Evolutionary conservation across 768 basidiomycete genomes (phyloP), one percentile per base, ranked within the genome.

Genomic region (Leccinum uliginosum): DNA sequence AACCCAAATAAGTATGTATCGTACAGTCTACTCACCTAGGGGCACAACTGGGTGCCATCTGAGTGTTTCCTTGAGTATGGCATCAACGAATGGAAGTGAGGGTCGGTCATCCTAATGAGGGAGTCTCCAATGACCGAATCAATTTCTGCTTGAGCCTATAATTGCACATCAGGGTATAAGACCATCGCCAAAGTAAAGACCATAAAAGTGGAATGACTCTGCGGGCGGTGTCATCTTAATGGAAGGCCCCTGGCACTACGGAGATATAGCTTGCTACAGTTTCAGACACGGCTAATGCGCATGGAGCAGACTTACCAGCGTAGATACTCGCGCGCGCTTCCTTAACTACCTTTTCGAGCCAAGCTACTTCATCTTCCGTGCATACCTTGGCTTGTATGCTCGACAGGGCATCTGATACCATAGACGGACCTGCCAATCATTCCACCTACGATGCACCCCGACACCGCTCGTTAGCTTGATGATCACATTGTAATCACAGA

Each of bases 101-200:
- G 50, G 7, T 2, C 61, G 54, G 45, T 67, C 65, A 3, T 65
- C 63, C 60, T 60, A 63, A 23, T 49, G 44, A 12, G 58, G 67
- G 4, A 69, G 54, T 50, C 70, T 10, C 70, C 62, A 7, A 61
- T 54, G 30, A 64, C 49, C 10, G 56, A 45, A 43, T 62, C 65
- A 11, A 68, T 63, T 11, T 68, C 61, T 32, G 56, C 59, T 10
- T 59, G 62, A 14, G 57, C 65, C 27, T 30, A 51, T 48, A 58
- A 51, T 51, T 67, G 69, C 23, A 59, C 68, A 1, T 67, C 61
- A 43, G 67, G 65, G 53, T 67, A 59, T 29, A 69, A 40, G 29
- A 69, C 50, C 67, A 69, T 65, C 17, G 48, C 67, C 50, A 67
- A 56, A 24, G 65, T 19, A 53, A 71, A 69, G 23, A 54, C 55